Evolutionary conservation across 2,329 filamentous ascomycete species (phyloP).

Genomic region (Trichoderma asperellum): DNA sequence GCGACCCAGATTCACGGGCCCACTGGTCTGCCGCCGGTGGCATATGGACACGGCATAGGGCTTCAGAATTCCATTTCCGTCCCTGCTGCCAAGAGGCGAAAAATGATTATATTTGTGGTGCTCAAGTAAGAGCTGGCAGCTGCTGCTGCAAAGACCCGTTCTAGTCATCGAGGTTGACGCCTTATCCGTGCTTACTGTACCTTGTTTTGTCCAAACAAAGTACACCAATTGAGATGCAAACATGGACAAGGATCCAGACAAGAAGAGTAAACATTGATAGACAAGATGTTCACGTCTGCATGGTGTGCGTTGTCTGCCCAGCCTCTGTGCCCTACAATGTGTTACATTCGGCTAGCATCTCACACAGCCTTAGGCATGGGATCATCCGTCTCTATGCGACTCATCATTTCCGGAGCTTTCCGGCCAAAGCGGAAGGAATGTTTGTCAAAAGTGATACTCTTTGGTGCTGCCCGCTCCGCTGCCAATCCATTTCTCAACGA

Average conservation of each 20-base stretch:
- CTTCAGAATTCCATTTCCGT: neutral
- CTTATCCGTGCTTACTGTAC: neutral
- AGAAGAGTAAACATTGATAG: too few relatives aligned
- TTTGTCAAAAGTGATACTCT: neutral
- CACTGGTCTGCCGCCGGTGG: neutral
- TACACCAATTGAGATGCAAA: neutral
- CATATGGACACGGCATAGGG: neutral
- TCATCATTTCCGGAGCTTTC: conserved; percentile 21
- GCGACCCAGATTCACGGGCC: neutral
- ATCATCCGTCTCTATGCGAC: neutral
- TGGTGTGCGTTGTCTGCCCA: neutral
- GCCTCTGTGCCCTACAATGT: neutral
- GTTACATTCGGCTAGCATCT: neutral
- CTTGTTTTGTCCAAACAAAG: neutral
- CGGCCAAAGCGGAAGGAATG: neutral
- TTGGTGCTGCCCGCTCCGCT: neutral
- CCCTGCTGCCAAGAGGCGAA: neutral
- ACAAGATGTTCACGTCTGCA: neutral
- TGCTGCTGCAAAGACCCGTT: neutral
- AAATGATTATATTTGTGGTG: neutral
- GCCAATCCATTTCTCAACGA: neutral
- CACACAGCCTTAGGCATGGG: neutral
- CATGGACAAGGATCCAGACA: neutral
- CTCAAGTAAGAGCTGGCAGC: neutral
- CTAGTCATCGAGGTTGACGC: neutral